These are phyloP conservation scores for Blechomonas ayalai DNA, from an alignment of 208 protist species.

Conservation along the genomic window DNA sequence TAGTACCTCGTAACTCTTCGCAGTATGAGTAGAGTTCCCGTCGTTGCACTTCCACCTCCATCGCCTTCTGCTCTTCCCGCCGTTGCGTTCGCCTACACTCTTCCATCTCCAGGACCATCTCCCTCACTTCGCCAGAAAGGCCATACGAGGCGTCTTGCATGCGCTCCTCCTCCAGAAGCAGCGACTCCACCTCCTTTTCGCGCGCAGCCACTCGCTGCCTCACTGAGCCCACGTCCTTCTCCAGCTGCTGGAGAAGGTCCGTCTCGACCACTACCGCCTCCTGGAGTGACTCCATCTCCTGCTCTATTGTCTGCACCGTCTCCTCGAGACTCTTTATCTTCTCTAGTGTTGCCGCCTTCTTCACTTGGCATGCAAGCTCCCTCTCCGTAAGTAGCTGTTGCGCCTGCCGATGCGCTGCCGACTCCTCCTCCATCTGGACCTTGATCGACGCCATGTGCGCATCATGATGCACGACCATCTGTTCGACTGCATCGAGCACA, in stretches of 20 bases:
- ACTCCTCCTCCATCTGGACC: conserved; percentile 7
- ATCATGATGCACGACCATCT: conserved; percentile 27
- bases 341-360: conserved; percentile 28
- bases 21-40: conserved; percentile 62
- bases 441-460: conserved; percentile 12
- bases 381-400: conserved; percentile 13
- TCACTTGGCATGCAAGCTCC: conserved; percentile 21
- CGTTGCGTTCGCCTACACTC: conserved; percentile 16
- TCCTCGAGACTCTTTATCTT: conserved; percentile 14
- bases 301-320: conserved; percentile 10
- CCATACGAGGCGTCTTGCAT: conserved; percentile 65
- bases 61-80: conserved; percentile 16
- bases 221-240: conserved; percentile 8
- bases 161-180: conserved; percentile 32
- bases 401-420: conserved; percentile 4
- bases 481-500: conserved; percentile 26
- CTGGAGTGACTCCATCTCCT: conserved; percentile 23
- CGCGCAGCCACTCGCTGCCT: conserved; percentile 11
- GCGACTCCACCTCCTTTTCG: conserved; percentile 7
- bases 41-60: conserved; percentile 60
- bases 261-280: conserved; percentile 54
- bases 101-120: conserved; percentile 59
- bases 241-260: conserved; percentile 23
- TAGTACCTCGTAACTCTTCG: conserved; percentile 86
- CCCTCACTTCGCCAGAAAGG: conserved; percentile 59